phyloP scores from a whole-genome alignment of 1,284 basidiomycete species.

The Ceratobasidium sp. region DNA sequence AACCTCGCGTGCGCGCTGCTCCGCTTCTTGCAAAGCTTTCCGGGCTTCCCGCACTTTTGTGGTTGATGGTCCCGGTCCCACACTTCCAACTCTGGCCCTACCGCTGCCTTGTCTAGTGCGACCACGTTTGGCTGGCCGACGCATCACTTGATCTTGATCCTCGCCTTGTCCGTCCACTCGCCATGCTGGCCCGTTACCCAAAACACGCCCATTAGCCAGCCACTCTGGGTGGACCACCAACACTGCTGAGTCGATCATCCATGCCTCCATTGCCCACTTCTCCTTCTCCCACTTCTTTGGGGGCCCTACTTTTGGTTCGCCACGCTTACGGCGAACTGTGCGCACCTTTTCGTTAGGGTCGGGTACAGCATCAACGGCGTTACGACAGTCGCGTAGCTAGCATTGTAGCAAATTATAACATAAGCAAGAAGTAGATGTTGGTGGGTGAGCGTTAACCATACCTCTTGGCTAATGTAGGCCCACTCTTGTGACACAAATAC shows the following conservation, averaged over 20 bases:
- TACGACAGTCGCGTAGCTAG: not conserved
- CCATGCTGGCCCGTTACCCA: not conserved
- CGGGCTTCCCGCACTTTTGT: not conserved
- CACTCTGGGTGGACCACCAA: not conserved
- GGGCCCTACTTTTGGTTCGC: not conserved
- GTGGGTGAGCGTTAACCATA: not conserved
- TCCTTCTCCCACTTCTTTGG: not conserved
- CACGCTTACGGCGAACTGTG: not conserved
- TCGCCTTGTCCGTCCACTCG: too few species aligned
- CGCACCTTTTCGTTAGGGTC: not conserved
- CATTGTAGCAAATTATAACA: not conserved
- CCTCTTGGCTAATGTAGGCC: not conserved
- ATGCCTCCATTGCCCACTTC: not conserved
- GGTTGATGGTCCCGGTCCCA: not conserved
- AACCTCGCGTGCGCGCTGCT: not conserved
- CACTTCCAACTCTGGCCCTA: not conserved
- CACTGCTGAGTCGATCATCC: not conserved
- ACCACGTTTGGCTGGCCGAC: not conserved
- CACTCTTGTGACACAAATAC: not conserved
- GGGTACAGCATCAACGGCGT: not conserved
- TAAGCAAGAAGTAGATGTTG: too few species aligned
- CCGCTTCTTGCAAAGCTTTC: not conserved
- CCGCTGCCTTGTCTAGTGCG: not conserved
- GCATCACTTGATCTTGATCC: not conserved
- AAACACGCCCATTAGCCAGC: not conserved